These are phyloP conservation scores for Exophiala lecanii-corni DNA, from an alignment of 2,329 filamentous ascomycete genomes.

Conservation along the genomic window DNA sequence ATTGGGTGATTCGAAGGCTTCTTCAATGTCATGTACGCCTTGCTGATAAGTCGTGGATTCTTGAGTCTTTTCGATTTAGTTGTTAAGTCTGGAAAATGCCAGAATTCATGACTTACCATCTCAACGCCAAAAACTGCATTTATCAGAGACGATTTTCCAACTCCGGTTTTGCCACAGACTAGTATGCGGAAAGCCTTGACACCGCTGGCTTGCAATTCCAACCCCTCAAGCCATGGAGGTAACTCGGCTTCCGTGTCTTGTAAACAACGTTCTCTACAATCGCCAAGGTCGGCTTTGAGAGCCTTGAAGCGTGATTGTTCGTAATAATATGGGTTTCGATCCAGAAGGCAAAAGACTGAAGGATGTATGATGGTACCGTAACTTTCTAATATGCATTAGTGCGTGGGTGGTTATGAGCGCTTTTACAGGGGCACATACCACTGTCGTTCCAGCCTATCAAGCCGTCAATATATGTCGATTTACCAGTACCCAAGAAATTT, in stretches of 20 bases:
- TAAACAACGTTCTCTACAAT: slow-evolving; percentile 26
- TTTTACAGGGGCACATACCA: slow-evolving; percentile 24
- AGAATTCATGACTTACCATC: slow-evolving; percentile 25
- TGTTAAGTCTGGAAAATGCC: too few species aligned
- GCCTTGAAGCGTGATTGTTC: slow-evolving; percentile 27
- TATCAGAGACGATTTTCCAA: slow-evolving; percentile 32
- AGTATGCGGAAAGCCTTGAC: slow-evolving; percentile 32
- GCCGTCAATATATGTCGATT: neutral
- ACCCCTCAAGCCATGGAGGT: slow-evolving; percentile 28
- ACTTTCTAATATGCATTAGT: slow-evolving; percentile 3
- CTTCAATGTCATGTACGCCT: slow-evolving; percentile 32
- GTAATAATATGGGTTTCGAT: slow-evolving; percentile 29
- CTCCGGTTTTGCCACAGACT: slow-evolving; percentile 33
- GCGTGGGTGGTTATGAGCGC: too few species aligned
- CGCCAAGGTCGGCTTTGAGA: slow-evolving; percentile 19
- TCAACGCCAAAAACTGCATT: slow-evolving; percentile 33
- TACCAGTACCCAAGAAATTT: neutral
- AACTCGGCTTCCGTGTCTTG: slow-evolving; percentile 26
- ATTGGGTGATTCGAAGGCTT: slow-evolving; percentile 32
- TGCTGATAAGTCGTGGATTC: slow-evolving; percentile 28
- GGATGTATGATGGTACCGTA: slow-evolving; percentile 33
- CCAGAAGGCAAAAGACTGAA: slow-evolving; percentile 31
- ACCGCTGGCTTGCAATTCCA: slow-evolving; percentile 24
- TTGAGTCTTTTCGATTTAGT: slow-evolving; percentile 14
- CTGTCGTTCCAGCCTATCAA: slow-evolving; percentile 24